Percentiles rank a stretch among this genome's conserved stretches.
Evolutionary conservation across 129 eudicot species (phyloP).

Genomic region (Ambrosia artemisiifolia): DNA sequence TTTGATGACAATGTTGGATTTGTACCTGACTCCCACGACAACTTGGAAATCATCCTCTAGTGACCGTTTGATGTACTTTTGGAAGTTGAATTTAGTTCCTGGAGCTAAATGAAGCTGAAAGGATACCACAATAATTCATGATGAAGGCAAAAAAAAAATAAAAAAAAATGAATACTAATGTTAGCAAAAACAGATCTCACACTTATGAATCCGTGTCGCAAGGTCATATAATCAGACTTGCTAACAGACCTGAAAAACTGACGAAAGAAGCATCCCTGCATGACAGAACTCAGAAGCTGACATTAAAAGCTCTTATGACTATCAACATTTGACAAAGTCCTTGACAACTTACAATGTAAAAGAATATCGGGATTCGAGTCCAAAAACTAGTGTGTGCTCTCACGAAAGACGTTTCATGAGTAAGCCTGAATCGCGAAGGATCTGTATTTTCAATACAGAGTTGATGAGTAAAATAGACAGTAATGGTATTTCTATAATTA

Average conservation of each 20-base stretch:
- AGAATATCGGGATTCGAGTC: constrained; percentile 63
- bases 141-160: neutral
- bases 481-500: neutral
- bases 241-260: constrained; percentile 76
- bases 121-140: neutral
- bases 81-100: neutral
- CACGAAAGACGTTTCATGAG: constrained; percentile 88
- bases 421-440: constrained; percentile 80
- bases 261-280: constrained; percentile 82
- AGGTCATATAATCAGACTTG: constrained; percentile 78
- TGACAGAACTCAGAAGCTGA: neutral
- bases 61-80: neutral
- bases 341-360: constrained; percentile 52
- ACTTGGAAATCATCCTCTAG: neutral
- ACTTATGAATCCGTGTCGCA: constrained; percentile 80
- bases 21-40: neutral
- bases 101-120: neutral
- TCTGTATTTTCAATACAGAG: constrained; percentile 41
- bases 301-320: neutral
- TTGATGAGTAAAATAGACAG: constrained; percentile 1
- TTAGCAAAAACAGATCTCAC: constrained; percentile 38
- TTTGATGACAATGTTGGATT: neutral
- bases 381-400: constrained; percentile 69
- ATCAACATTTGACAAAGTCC: neutral
- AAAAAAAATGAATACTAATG: neutral